Evolutionary conservation across 164 flowering plant genomes (phyloP).

Genomic region (Macadamia integrifolia): DNA sequence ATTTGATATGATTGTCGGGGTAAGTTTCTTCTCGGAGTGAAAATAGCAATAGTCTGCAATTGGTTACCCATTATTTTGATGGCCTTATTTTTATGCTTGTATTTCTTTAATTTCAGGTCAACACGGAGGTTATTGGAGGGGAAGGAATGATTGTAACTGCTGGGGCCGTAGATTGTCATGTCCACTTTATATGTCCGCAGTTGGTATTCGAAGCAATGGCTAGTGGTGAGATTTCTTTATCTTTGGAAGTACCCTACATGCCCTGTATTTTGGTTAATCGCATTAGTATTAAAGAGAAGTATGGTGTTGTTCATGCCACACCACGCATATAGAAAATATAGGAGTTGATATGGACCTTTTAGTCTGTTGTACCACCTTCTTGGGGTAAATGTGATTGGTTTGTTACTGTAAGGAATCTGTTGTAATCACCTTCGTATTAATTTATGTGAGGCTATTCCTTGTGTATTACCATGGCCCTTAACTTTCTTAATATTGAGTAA

Average conservation of each 20-base stretch:
- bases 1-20: conserved; percentile 74
- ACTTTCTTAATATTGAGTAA: no score
- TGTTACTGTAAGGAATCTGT: no score
- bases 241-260: neutral
- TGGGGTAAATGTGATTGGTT: no score
- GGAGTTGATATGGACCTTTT: no score
- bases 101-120: conserved; percentile 41
- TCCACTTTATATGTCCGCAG: conserved; percentile 97
- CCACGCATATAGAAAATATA: no score
- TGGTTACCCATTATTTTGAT: neutral
- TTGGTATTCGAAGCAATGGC: conserved; percentile 75
- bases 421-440: no score
- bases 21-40: conserved; percentile 26
- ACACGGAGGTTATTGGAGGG: conserved; percentile 90
- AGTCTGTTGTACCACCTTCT: no score
- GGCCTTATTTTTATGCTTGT: conserved; percentile 1
- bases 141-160: conserved; percentile 94
- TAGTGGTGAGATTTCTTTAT: conserved; percentile 57
- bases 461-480: no score
- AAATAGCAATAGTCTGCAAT: neutral
- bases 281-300: neutral
- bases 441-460: no score
- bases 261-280: neutral
- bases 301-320: no score
- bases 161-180: conserved; percentile 97